Percentiles rank a stretch among this genome's conserved stretches.
Evolutionary conservation across 768 basidiomycete genomes (phyloP).

Genomic region (Rickenella mellea): DNA sequence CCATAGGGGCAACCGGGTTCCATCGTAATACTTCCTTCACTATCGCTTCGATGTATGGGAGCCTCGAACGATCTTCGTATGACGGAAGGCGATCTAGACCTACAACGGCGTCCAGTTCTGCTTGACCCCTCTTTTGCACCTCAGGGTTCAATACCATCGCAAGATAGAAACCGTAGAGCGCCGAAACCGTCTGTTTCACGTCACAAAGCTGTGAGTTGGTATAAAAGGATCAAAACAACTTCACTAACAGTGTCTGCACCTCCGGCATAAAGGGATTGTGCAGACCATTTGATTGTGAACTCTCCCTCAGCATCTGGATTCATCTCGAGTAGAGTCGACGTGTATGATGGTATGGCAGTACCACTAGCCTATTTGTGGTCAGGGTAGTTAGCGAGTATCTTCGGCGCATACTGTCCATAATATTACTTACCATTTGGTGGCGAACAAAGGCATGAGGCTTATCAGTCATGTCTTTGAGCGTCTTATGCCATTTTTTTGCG

Average conservation of each 20-base stretch:
- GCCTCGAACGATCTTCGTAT: constrained; percentile 6
- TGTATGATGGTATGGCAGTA: background rate
- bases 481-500: constrained; percentile 3
- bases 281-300: constrained; percentile 7
- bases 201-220: background rate
- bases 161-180: background rate
- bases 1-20: too few relatives aligned
- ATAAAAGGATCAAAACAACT: background rate
- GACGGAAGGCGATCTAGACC: constrained; percentile 10
- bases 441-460: constrained; percentile 10
- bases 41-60: constrained; percentile 14
- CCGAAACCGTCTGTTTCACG: background rate
- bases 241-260: constrained; percentile 8
- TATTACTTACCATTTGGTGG: constrained; percentile 8
- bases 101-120: constrained; percentile 2
- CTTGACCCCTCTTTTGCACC: background rate
- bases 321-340: background rate
- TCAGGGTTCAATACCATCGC: constrained; percentile 4
- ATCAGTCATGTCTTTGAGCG: constrained; percentile 6
- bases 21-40: constrained; percentile 13
- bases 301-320: constrained; percentile 3
- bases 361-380: background rate
- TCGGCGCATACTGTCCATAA: background rate
- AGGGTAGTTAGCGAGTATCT: background rate
- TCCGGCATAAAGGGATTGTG: constrained; percentile 9